Evolutionary conservation across 2,329 filamentous ascomycete genomes (phyloP), one percentile per base, ranked within the genome.

Genomic region (Colletotrichum destructivum): DNA sequence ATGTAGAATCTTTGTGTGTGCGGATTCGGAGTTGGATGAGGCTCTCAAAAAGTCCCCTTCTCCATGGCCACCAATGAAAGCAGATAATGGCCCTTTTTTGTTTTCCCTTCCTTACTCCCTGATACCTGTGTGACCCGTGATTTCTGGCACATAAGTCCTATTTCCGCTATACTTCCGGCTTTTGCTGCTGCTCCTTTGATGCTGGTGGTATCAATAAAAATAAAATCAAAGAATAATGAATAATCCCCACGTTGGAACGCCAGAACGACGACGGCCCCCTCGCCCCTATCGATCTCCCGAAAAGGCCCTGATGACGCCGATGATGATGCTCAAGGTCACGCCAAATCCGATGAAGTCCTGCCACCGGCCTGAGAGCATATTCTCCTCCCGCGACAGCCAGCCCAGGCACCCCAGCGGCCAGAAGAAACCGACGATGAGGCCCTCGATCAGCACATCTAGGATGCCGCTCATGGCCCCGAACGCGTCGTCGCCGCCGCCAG

Each of bases 371-470:
- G 91, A 93, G 90, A 95, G 97, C 71, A 98, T 91, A 0, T 94
- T 95, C 69, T 96, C 93, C 81, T 98, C 94, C 71, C 95, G 88
- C 75, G 96, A 88, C 61, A 97, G 84, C 94, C 95, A 98, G 63
- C 92, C 91, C 68, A 96, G 85, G 77, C 94, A 95, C 0, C 94
- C 96, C 12, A 98, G 82, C 4, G 96, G 96, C 90, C 96, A 98
- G 80, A 99, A 93, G 85, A 98, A 99, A 0, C 96, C 96, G 77
- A 96, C 93, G 71, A 97, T 85, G 81, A 96, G 94, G 5, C 95
- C 96, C 83, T 92, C 93, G 70, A 98, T 87, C 84, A 98, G 90
- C 77, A 97, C 92, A 78, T 98, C 96, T 55, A 98, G 84, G 13
- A 93, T 88, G 0, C 89, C 91, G 18, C 81, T 77, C 61, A 84